These are phyloP conservation scores for Oenanthe sinensis DNA, from an alignment of 129 eudicot genomes.

Conservation along the genomic window DNA sequence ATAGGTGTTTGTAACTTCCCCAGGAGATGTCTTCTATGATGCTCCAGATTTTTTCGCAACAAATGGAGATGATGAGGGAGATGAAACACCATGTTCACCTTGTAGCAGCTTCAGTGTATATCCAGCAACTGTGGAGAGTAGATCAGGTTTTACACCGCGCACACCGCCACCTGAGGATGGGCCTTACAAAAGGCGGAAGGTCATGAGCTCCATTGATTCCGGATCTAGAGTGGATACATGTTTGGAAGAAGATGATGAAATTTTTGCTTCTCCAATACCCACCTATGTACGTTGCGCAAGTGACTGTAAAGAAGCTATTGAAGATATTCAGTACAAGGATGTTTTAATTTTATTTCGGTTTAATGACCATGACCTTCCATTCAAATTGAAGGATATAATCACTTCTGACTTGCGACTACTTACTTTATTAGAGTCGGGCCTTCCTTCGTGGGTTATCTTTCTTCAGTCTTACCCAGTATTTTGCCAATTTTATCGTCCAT, in stretches of 20 bases:
- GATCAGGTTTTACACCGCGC: constrained; percentile 9
- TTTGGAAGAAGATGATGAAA: constrained; percentile 26
- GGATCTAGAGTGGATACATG: constrained; percentile 23
- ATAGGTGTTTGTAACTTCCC: constrained; percentile 2
- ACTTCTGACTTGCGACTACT: constrained; percentile 64
- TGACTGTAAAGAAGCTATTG: constrained; percentile 44
- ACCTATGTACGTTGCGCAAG: constrained; percentile 23
- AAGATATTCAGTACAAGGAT: constrained; percentile 59
- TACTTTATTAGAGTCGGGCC: constrained; percentile 85
- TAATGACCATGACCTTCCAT: constrained; percentile 78
- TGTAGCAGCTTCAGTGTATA: constrained; percentile 29
- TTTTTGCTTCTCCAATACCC: constrained; percentile 32
- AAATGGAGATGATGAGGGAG: constrained; percentile 21
- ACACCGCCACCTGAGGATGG: constrained; percentile 55
- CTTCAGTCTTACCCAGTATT: constrained; percentile 84
- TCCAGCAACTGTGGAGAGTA: constrained; percentile 24
- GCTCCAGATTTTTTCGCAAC: constrained; percentile 47
- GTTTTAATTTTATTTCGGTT: constrained; percentile 66
- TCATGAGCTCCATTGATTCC: constrained; percentile 30
- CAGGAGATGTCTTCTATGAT: constrained; percentile 76
- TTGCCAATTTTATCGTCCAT: constrained; percentile 83
- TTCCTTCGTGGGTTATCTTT: constrained; percentile 98
- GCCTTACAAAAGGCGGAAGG: constrained; percentile 77
- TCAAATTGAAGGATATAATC: constrained; percentile 45
- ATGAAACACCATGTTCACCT: constrained; percentile 31